Percentiles rank a stretch among this genome's conserved stretches.
These are phyloP conservation scores for Sutorius eximius DNA, from an alignment of 1,284 basidiomycete species.

Conservation along the genomic window DNA sequence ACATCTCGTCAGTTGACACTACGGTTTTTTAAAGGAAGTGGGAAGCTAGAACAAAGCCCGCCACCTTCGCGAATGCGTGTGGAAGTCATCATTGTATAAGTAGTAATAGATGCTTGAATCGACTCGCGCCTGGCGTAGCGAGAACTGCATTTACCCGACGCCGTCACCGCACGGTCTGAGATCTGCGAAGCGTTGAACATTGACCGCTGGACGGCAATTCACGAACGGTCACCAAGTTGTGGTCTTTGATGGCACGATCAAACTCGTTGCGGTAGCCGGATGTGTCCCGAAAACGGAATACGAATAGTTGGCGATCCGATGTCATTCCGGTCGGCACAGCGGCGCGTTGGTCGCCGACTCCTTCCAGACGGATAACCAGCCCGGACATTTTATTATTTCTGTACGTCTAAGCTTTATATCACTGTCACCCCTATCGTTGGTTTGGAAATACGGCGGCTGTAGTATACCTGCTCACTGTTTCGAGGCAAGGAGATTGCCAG, in stretches of 20 bases:
- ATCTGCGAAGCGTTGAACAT: conserved; percentile 2
- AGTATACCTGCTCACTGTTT: neutral
- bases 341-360: neutral
- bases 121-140: conserved; percentile 3
- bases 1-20: conserved; percentile 3
- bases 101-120: conserved; percentile 5
- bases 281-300: neutral
- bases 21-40: conserved; percentile 2
- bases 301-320: neutral
- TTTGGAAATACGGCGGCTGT: conserved; percentile 14
- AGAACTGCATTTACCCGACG: conserved; percentile 6
- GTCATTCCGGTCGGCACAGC: neutral
- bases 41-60: conserved; percentile 18
- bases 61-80: conserved; percentile 9
- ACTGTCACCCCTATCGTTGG: conserved; percentile 3
- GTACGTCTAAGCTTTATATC: conserved; percentile 1
- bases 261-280: neutral
- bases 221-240: neutral
- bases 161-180: conserved; percentile 3
- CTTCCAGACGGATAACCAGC: neutral
- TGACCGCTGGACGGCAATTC: neutral
- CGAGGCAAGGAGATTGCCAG: conserved; percentile 12
- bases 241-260: too few relatives aligned
- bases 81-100: conserved; percentile 6
- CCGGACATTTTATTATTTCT: neutral